Evolutionary conservation across 352 stramenopile genomes (phyloP).

Genomic region (Pelagophyceae sp.): DNA sequence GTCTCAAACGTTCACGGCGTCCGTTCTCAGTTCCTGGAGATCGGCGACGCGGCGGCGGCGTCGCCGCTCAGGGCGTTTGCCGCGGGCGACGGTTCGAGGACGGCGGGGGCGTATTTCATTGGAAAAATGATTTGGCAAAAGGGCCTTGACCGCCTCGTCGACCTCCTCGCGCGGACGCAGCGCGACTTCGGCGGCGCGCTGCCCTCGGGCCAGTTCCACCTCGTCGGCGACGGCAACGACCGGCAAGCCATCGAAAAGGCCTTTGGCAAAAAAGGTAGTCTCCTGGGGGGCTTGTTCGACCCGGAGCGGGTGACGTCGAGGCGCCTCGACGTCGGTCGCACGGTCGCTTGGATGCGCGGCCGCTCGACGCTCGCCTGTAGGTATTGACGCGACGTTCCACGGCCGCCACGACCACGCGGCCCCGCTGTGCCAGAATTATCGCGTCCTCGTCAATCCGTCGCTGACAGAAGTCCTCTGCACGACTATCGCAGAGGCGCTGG

Average conservation of each 20-base stretch:
- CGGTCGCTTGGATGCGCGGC: too few species aligned
- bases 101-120: slow-evolving; percentile 56
- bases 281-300: too few species aligned
- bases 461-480: slow-evolving; percentile 66
- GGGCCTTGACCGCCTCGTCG: slow-evolving; percentile 54
- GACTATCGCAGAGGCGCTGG: slow-evolving; percentile 61
- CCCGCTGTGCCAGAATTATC: slow-evolving; percentile 25
- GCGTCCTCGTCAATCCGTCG: slow-evolving; percentile 62
- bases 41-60: slow-evolving; percentile 23
- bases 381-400: background rate
- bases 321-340: too few species aligned
- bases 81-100: background rate
- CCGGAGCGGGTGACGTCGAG: too few species aligned
- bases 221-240: slow-evolving; percentile 56
- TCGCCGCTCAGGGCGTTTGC: background rate
- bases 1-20: slow-evolving; percentile 69
- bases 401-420: slow-evolving; percentile 18
- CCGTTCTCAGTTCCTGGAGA: slow-evolving; percentile 53
- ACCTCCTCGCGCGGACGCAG: background rate
- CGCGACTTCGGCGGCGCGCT: background rate
- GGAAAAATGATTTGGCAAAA: slow-evolving; percentile 60
- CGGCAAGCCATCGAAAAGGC: slow-evolving; percentile 44
- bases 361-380: too few species aligned
- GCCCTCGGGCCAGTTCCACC: slow-evolving; percentile 36
- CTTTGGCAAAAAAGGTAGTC: too few species aligned